A percentile compares a stretch with the other conserved stretches of the same genome.
These are phyloP conservation scores for Malassezia japonica DNA, from an alignment of 1,284 basidiomycete species.

Conservation along the genomic window DNA sequence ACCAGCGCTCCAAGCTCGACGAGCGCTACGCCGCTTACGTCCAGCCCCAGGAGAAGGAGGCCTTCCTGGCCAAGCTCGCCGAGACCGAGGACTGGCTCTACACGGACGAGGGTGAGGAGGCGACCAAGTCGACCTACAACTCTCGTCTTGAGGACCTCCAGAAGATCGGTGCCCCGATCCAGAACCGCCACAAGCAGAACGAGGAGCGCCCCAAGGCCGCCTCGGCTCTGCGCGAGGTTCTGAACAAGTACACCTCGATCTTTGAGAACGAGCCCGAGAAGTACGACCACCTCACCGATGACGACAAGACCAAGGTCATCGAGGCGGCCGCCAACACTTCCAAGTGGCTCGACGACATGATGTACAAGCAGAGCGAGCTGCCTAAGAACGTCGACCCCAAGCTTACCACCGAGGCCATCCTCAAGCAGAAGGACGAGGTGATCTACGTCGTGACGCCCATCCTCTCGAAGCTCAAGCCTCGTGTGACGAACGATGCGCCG, in stretches of 20 bases:
- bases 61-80: conserved; percentile 35
- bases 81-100: conserved; percentile 47
- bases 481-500: conserved; percentile 24
- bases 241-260: conserved; percentile 43
- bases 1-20: conserved; percentile 45
- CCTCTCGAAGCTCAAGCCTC: conserved; percentile 40
- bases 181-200: conserved; percentile 36
- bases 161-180: conserved; percentile 43
- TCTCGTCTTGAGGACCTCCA: conserved; percentile 35
- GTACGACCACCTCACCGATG: conserved; percentile 44
- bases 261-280: conserved; percentile 42
- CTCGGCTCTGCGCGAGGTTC: conserved; percentile 36
- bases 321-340: conserved; percentile 43
- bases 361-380: conserved; percentile 45
- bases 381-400: conserved; percentile 47
- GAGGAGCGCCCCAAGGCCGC: conserved; percentile 45
- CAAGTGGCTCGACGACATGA: conserved; percentile 44
- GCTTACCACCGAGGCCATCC: conserved; percentile 38
- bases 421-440: conserved; percentile 45
- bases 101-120: conserved; percentile 47
- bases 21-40: conserved; percentile 40
- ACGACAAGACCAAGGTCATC: conserved; percentile 46
- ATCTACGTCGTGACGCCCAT: conserved; percentile 41
- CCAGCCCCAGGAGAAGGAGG: conserved; percentile 43
- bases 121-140: conserved; percentile 43